Percentiles rank a stretch among this genome's conserved stretches.
These are phyloP conservation scores for Solanum lycopersicoides DNA, from an alignment of 257 asterid species.

Conservation along the genomic window DNA sequence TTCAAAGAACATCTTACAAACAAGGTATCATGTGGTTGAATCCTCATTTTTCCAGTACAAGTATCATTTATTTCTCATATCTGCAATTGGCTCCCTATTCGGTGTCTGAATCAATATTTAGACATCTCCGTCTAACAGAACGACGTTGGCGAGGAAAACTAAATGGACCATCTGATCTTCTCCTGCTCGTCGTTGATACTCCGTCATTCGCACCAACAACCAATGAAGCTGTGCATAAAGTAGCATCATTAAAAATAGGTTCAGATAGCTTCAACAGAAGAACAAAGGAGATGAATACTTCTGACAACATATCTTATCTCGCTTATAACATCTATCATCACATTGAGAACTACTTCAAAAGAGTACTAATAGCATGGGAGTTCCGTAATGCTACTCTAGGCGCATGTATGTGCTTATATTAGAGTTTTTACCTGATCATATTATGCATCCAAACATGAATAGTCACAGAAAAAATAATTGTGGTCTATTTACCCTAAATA, in stretches of 20 bases:
- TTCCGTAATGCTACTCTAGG: background rate
- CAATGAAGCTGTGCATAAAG: slow-evolving; percentile 46
- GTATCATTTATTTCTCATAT: background rate
- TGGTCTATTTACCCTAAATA: background rate
- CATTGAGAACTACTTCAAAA: background rate
- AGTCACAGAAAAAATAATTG: background rate
- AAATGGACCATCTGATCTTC: slow-evolving; percentile 72
- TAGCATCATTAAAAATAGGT: background rate
- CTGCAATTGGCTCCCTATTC: slow-evolving; percentile 24
- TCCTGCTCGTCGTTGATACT: slow-evolving; percentile 44
- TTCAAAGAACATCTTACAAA: background rate
- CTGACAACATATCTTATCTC: background rate
- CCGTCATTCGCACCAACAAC: slow-evolving; percentile 44
- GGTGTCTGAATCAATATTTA: slow-evolving; percentile 67
- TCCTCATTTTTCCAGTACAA: background rate
- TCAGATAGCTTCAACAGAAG: background rate
- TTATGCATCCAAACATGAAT: background rate
- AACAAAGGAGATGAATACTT: background rate
- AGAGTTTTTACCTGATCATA: background rate
- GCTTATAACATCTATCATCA: background rate
- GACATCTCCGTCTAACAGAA: slow-evolving; percentile 75
- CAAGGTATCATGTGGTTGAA: slow-evolving; percentile 6
- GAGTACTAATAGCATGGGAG: background rate
- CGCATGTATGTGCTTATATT: background rate
- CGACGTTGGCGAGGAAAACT: slow-evolving; percentile 79